Conservation (phyloP, 805 yeast species). For the Yarrowia deformans region DNA sequence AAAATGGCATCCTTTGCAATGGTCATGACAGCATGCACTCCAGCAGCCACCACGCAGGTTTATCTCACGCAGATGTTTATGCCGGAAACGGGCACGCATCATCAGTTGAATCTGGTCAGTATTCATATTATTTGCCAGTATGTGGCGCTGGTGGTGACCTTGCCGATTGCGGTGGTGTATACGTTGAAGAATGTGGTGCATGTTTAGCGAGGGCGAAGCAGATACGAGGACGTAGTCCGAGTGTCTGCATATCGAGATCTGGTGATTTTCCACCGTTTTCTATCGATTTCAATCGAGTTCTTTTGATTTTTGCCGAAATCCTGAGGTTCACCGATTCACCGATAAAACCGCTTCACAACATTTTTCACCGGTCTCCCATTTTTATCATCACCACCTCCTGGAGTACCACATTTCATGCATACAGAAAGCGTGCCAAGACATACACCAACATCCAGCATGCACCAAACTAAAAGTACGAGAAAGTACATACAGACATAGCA, state of each 20-base stretch:
- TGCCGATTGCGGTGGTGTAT: constrained; percentile 80
- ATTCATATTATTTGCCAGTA: constrained; percentile 78
- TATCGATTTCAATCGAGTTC: too few relatives aligned
- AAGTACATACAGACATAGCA: too few relatives aligned
- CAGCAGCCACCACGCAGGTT: constrained; percentile 87
- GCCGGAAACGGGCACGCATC: constrained; percentile 62
- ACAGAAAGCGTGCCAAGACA: too few relatives aligned
- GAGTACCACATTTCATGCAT: too few relatives aligned
- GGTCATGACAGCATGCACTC: constrained; percentile 77
- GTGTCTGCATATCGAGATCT: not conserved
- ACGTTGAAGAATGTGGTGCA: constrained; percentile 53
- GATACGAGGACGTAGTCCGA: not conserved
- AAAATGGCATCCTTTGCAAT: constrained; percentile 72
- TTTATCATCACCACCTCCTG: too few relatives aligned
- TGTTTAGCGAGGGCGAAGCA: constrained; percentile 14
- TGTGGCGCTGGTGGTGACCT: constrained; percentile 65
- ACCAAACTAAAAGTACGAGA: too few relatives aligned
- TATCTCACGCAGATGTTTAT: constrained; percentile 89
- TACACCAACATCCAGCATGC: too few relatives aligned
- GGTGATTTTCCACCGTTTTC: too few relatives aligned
- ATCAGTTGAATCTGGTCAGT: constrained; percentile 84
- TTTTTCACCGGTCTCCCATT: too few relatives aligned
- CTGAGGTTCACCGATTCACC: too few relatives aligned
- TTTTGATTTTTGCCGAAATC: too few relatives aligned
- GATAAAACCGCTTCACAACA: too few relatives aligned